phyloP scores from a whole-genome alignment of 2,329 filamentous ascomycete genomes.

The Penicillium expansum region DNA sequence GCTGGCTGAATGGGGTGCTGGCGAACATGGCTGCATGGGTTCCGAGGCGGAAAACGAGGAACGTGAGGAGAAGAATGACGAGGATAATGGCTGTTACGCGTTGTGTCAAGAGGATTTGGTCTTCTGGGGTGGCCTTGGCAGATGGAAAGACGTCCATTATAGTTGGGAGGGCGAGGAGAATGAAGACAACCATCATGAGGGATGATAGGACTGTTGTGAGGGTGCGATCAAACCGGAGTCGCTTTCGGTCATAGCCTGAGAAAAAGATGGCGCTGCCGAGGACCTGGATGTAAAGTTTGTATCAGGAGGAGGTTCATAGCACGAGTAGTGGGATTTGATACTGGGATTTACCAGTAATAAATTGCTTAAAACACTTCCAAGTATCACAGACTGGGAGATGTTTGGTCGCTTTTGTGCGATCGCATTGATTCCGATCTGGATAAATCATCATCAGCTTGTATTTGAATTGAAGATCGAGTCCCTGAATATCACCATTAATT shows the following conservation, averaged over 20 bases:
- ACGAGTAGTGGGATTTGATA: neutral
- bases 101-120: constrained; percentile 12
- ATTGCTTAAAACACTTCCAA: constrained; percentile 83
- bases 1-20: constrained; percentile 9
- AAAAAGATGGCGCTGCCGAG: constrained; percentile 15
- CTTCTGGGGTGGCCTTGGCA: constrained; percentile 1
- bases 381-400: constrained; percentile 81
- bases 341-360: constrained; percentile 61
- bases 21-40: constrained; percentile 19
- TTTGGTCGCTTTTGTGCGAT: constrained; percentile 65
- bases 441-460: neutral
- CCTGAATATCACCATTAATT: constrained; percentile 64
- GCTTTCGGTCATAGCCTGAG: constrained; percentile 17
- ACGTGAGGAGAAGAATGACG: constrained; percentile 8
- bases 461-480: neutral
- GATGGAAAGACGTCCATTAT: constrained; percentile 20
- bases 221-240: constrained; percentile 18
- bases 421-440: constrained; percentile 59
- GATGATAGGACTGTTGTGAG: constrained; percentile 22
- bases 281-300: constrained; percentile 4
- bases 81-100: constrained; percentile 12
- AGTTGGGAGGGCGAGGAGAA: constrained; percentile 17
- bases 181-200: constrained; percentile 20
- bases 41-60: constrained; percentile 16
- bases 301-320: neutral